Evolutionary conservation across 2,329 filamentous ascomycete species (phyloP), one percentile per base, ranked within the genome.

Genomic region (Neofusicoccum cordaticola): DNA sequence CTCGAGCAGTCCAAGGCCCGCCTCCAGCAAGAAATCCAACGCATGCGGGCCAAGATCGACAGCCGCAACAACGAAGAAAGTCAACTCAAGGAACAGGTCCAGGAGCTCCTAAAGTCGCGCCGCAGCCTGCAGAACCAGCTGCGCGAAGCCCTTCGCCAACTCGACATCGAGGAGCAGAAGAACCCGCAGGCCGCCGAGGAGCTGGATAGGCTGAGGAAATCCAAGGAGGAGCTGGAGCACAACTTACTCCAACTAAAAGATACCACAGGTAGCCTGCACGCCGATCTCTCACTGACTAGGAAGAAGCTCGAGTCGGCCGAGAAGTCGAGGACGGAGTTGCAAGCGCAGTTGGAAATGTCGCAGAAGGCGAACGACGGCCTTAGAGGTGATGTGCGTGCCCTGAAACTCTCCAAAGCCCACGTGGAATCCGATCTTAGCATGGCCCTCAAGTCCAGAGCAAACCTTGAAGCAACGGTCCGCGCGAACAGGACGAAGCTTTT

Each of bases 271-370:
- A 67, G 64, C 17, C 61, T 76, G 2, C 68, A 69, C 15, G 64
- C 69, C 39, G 68, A 72, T 5, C 35, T 75, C 35, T 65, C 71
- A 11, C 63, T 62, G 31, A 71, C 65, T 39, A 68, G 70, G 4
- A 65, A 62, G 15, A 70, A 72, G 57, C 70, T 78, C n/a, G 62
- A 61, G 9, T 64, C 66, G 3, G 62, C 74, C 39, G 69, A 73
- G 51, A 64, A 66, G 45, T 70, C 70, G 2, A 69, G 69, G 48
- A 48, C 35, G 5, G 66, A 69, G 2, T 60, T 74, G 3, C 56
- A 73, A 35, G 53, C 68, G 7, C 69, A 71, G 44, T 65, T 75
- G 3, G 65, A 68, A 9, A 31, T 39, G 3, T 73, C 71, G 8
- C 68, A 73, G 60, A 51, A 66, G 34, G 69, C 66, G 50, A 69